A percentile compares a stretch with the other conserved stretches of the same genome.
Evolutionary conservation across 176 grass and related monocot species (phyloP).

Genomic region (Poa pratensis): DNA sequence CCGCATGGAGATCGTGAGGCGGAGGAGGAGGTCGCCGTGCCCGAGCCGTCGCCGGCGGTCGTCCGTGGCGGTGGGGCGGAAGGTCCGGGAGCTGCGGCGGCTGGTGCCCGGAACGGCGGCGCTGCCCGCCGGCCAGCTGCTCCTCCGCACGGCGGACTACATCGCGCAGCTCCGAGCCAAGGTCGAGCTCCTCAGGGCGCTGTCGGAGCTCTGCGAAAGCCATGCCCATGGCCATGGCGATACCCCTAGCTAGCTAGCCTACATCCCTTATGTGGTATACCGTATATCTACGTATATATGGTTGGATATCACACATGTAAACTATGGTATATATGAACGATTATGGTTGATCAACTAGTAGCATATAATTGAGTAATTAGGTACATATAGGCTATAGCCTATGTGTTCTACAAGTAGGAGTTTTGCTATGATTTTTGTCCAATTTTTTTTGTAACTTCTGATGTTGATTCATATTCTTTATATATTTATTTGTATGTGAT

Average conservation of each 20-base stretch:
- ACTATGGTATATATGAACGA: neutral
- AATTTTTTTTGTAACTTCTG: neutral
- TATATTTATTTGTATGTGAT: slow-evolving; percentile 4
- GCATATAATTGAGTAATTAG: neutral
- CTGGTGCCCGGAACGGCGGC: slow-evolving; percentile 65
- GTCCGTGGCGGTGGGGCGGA: slow-evolving; percentile 44
- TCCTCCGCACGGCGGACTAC: slow-evolving; percentile 78
- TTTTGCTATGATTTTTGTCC: neutral
- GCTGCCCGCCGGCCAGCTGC: slow-evolving; percentile 65
- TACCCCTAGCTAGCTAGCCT: slow-evolving; percentile 1
- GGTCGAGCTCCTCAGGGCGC: slow-evolving; percentile 67
- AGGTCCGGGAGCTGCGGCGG: slow-evolving; percentile 82
- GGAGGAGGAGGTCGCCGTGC: slow-evolving; percentile 32
- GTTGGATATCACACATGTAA: neutral
- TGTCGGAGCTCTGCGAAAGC: slow-evolving; percentile 59
- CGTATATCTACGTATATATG: neutral
- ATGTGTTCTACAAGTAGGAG: neutral
- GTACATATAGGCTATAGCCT: neutral
- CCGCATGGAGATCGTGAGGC: slow-evolving; percentile 30
- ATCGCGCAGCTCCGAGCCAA: slow-evolving; percentile 62
- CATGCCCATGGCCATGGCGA: slow-evolving; percentile 11
- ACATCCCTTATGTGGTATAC: neutral
- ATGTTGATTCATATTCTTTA: neutral
- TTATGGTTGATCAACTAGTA: neutral
- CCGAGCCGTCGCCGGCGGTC: neutral